phyloP scores from a whole-genome alignment of 2,329 filamentous ascomycete species.

The Leptographium wingfieldii region DNA sequence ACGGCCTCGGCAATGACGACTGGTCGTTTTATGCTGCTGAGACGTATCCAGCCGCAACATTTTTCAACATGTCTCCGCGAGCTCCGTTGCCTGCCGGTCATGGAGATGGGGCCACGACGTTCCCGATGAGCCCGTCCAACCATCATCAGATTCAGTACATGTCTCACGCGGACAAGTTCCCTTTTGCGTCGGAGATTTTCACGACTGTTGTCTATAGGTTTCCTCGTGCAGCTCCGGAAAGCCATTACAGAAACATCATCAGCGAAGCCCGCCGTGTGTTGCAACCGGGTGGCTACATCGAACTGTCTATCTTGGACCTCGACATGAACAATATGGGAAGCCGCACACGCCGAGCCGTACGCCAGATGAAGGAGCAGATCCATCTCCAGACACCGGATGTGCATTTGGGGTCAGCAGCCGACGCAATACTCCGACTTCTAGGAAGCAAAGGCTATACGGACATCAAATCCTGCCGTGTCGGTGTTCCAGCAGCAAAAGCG shows the following conservation, averaged over 20 bases:
- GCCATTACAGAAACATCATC: constrained; percentile 57
- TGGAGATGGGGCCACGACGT: constrained; percentile 27
- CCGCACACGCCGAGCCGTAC: constrained; percentile 53
- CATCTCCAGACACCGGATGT: constrained; percentile 46
- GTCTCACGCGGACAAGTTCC: constrained; percentile 52
- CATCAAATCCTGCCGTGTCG: constrained; percentile 65
- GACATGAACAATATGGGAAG: constrained; percentile 76
- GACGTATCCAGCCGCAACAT: constrained; percentile 60
- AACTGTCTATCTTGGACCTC: constrained; percentile 64
- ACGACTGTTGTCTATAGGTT: constrained; percentile 67
- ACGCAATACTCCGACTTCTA: constrained; percentile 52
- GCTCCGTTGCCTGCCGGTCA: constrained; percentile 35
- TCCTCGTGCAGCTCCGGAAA: constrained; percentile 54
- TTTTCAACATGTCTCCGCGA: constrained; percentile 62
- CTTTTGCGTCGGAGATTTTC: constrained; percentile 66
- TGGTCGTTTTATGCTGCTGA: constrained; percentile 81
- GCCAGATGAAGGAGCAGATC: constrained; percentile 59
- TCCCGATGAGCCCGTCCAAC: constrained; percentile 50
- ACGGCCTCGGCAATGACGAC: constrained; percentile 76
- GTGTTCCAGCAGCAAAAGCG: constrained; percentile 55
- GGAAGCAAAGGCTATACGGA: constrained; percentile 58
- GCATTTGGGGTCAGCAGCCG: constrained; percentile 46
- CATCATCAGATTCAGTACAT: constrained; percentile 62
- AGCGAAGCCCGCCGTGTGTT: constrained; percentile 66
- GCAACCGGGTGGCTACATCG: constrained; percentile 66